Conservation (phyloP, 176 grass and related monocot species). For the Ananas comosus region DNA sequence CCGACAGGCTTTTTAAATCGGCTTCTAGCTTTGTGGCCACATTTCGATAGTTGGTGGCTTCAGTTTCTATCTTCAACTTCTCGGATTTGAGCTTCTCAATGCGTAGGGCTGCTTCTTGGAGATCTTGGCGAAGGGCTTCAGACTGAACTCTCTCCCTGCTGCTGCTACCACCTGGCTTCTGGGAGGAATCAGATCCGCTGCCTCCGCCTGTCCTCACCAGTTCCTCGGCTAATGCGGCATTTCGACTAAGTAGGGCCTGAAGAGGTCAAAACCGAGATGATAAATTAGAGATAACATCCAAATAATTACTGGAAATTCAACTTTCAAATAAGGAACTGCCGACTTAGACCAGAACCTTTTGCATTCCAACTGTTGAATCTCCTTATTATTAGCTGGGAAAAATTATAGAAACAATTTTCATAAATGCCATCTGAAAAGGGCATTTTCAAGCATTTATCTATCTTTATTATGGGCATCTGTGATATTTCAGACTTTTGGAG, state of each 20-base stretch:
- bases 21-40: constrained; percentile 72
- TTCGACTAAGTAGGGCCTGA: constrained; percentile 73
- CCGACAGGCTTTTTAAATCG: constrained; percentile 90
- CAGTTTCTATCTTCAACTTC: constrained; percentile 58
- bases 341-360: neutral
- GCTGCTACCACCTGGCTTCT: constrained; percentile 44
- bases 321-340: neutral
- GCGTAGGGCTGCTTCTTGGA: constrained; percentile 40
- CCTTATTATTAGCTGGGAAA: too few species aligned
- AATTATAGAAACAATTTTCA: too few species aligned
- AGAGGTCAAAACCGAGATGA: constrained; percentile 27
- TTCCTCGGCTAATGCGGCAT: constrained; percentile 89
- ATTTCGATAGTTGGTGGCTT: constrained; percentile 60
- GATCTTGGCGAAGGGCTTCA: constrained; percentile 83
- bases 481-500: too few species aligned
- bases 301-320: neutral
- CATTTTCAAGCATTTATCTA: too few species aligned
- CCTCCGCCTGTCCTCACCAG: constrained; percentile 52
- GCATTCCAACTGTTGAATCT: neutral
- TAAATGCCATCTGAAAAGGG: too few species aligned
- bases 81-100: constrained; percentile 60
- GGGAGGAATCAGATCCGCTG: constrained; percentile 38
- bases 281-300: neutral
- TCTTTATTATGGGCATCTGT: too few species aligned
- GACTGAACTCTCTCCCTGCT: constrained; percentile 68